Evolutionary conservation across 1,284 basidiomycete species (phyloP), one percentile per base, ranked within the genome.

Genomic region (Ceratobasidium papillatum): DNA sequence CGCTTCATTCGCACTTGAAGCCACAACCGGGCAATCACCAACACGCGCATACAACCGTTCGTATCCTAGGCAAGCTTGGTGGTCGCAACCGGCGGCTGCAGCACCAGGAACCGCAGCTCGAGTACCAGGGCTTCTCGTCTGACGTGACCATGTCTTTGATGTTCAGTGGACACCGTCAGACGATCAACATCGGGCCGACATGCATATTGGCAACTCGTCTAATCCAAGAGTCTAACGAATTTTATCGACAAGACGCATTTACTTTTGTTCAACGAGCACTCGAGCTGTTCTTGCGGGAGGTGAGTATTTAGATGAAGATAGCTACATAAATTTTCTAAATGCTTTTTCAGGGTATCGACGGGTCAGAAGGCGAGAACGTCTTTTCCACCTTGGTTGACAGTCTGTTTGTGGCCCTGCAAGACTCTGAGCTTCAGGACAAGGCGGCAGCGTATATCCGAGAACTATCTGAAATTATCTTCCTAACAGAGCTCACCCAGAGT

Each of bases 41-140:
- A 78, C 94, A 97, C 77, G 93, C 98, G 2, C 95, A 98, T 81
- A 96, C 94, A 11, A 96, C 97, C 2, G 94, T 99, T 80, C 93
- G 98, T 54, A 99, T 99, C 75, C 86, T 99, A 4, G 98, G 98
- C 64, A 99, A 99, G 83, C 86, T 99, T 22, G 98, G 98, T 19
- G 98, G 98, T 0, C 86, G 98, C 41, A 99, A 99, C 81, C 88
- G 98, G 47, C 90, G 93, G 51, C 87, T 99, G 74, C 86, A 98
- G 77, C 90, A 92, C 75, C 93, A 94, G 75, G 94, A 96, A 62
- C 92, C 93, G 2, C 81, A 88, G 45, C 84, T 99, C 59, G 87
- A 89, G 49, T 98, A 92, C 82, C 87, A 86, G 27, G 85, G 90
- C 61, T 87, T 89, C 76, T 89, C 91, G 0, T 89, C 92, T 64